Evolutionary conservation across 2,329 filamentous ascomycete genomes (phyloP).

Genomic region (Aspergillus piperis): DNA sequence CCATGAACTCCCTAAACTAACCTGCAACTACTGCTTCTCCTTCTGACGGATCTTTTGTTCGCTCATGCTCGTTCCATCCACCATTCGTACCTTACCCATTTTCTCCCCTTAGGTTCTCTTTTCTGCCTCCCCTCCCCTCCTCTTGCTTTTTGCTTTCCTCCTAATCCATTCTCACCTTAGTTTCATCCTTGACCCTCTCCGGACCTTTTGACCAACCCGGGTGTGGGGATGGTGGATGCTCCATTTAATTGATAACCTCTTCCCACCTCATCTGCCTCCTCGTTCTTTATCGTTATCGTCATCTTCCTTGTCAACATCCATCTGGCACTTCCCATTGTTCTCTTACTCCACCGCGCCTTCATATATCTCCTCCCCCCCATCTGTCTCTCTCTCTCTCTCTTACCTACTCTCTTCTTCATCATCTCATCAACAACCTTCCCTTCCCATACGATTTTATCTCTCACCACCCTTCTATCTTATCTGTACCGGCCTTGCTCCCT

Average conservation of each 20-base stretch:
- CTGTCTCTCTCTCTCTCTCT: slow-evolving; percentile 6
- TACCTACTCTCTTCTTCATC: not conserved
- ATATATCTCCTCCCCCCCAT: slow-evolving; percentile 12
- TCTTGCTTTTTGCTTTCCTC: not conserved
- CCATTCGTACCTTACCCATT: not conserved
- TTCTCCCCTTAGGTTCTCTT: not conserved
- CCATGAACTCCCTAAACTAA: slow-evolving; percentile 11
- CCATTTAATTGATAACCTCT: slow-evolving; percentile 18
- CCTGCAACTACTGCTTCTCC: slow-evolving; percentile 11
- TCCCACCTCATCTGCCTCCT: slow-evolving; percentile 8
- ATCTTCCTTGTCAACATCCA: slow-evolving; percentile 6
- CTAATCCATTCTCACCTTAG: slow-evolving; percentile 13
- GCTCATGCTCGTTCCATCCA: not conserved
- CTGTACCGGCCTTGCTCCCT: not conserved
- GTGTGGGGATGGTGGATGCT: slow-evolving; percentile 15
- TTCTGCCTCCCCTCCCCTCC: not conserved
- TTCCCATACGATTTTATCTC: not conserved
- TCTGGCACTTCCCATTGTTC: not conserved
- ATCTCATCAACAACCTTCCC: not conserved
- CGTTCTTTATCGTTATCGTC: slow-evolving; percentile 15
- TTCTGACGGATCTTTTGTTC: slow-evolving; percentile 15
- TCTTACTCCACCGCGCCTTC: not conserved
- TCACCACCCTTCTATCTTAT: not conserved
- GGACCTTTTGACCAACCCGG: slow-evolving; percentile 16
- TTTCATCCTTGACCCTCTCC: slow-evolving; percentile 12